These are phyloP conservation scores for Dovyalis caffra DNA, from an alignment of 345 rosid genomes.

Conservation along the genomic window DNA sequence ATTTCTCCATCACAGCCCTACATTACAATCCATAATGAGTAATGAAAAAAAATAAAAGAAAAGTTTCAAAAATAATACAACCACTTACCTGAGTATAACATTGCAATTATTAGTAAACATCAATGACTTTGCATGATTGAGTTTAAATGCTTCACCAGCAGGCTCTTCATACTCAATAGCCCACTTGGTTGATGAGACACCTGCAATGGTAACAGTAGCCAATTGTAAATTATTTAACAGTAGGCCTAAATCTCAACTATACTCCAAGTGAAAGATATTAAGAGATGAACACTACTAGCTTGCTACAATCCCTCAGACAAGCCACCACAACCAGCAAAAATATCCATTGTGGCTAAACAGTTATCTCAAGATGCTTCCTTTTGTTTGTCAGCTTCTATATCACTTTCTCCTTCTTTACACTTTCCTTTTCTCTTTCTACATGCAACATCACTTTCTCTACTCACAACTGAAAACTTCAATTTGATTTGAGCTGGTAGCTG, in stretches of 20 bases:
- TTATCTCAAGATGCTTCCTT: conserved; percentile 30
- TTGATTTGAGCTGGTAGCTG: conserved; percentile 64
- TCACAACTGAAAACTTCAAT: conserved; percentile 42
- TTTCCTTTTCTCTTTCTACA: conserved; percentile 78
- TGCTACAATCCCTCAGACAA: conserved; percentile 64
- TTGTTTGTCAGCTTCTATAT: conserved; percentile 33
- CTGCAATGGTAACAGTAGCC: conserved; percentile 29
- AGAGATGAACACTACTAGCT: conserved; percentile 43
- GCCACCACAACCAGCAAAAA: conserved; percentile 91
- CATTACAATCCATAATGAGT: conserved; percentile 5
- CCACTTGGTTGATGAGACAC: conserved; percentile 71
- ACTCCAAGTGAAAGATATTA: background rate
- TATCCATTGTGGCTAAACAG: conserved; percentile 62
- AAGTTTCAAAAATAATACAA: background rate
- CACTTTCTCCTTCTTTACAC: conserved; percentile 50
- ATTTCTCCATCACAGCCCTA: conserved; percentile 75
- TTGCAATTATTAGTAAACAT: conserved; percentile 78
- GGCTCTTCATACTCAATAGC: conserved; percentile 93
- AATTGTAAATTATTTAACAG: background rate
- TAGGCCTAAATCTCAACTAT: background rate
- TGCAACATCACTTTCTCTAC: conserved; percentile 41
- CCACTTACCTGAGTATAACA: conserved; percentile 63
- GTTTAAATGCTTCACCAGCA: conserved; percentile 78
- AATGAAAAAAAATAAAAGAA: background rate
- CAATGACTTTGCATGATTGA: conserved; percentile 64